Evolutionary conservation across 2,329 filamentous ascomycete genomes (phyloP).

Genomic region (Claviceps arundinis): DNA sequence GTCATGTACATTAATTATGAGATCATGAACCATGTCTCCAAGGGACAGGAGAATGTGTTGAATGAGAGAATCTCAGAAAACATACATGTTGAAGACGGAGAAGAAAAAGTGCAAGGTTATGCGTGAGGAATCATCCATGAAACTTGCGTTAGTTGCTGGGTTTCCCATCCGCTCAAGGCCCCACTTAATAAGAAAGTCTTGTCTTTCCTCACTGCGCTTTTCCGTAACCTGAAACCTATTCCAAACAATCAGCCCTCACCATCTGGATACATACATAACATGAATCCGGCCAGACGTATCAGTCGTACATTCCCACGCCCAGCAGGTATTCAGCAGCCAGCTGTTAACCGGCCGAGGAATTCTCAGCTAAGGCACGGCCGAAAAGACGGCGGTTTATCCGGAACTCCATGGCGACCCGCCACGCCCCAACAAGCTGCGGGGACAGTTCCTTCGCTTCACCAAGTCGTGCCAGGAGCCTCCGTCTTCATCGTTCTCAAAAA

Average conservation of each 20-base stretch:
- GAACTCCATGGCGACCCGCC: constrained; percentile 10
- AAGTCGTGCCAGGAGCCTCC: constrained; percentile 45
- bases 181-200: neutral
- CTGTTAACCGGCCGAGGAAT: constrained; percentile 22
- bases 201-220: neutral
- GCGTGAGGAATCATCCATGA: too few relatives aligned
- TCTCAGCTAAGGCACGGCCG: constrained; percentile 14
- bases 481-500: constrained; percentile 66
- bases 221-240: neutral
- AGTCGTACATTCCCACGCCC: neutral
- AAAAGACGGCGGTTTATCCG: neutral
- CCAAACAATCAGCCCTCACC: neutral
- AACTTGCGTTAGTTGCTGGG: too few relatives aligned
- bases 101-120: too few relatives aligned
- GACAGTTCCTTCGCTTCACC: constrained; percentile 30
- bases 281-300: neutral
- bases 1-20: neutral
- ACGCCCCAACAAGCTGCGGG: constrained; percentile 23
- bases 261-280: too few relatives aligned
- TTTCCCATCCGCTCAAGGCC: neutral
- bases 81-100: too few relatives aligned
- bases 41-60: neutral
- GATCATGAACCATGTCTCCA: neutral
- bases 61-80: neutral
- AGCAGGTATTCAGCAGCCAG: constrained; percentile 19